phyloP scores from a whole-genome alignment of 1,284 basidiomycete species.

The Moniliella sp. region DNA sequence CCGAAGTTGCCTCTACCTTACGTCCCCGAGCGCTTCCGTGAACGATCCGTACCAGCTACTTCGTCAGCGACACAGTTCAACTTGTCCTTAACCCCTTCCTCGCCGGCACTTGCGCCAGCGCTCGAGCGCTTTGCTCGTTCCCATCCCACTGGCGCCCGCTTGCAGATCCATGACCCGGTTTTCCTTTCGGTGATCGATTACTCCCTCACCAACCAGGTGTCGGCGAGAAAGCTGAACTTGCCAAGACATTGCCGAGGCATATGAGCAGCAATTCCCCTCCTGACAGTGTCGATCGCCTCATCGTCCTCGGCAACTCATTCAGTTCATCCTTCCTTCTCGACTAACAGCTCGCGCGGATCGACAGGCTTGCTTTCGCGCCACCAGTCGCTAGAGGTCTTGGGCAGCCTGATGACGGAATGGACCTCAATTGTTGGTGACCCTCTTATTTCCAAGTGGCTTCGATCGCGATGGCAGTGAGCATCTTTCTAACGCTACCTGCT shows the following conservation, averaged over 20 bases:
- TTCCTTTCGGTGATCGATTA: too few relatives aligned
- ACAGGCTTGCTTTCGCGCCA: too few relatives aligned
- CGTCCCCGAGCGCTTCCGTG: too few relatives aligned
- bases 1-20: too few relatives aligned
- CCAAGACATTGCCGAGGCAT: constrained; percentile 18
- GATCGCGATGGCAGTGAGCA: constrained; percentile 59
- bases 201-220: too few relatives aligned
- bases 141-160: constrained; percentile 8
- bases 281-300: constrained; percentile 13
- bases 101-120: too few relatives aligned
- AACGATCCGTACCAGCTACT: too few relatives aligned
- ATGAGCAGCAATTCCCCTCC: constrained; percentile 15
- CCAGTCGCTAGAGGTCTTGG: constrained; percentile 44
- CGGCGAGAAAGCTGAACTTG: too few relatives aligned
- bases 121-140: constrained; percentile 12
- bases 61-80: too few relatives aligned
- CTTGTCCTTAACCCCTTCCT: too few relatives aligned
- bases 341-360: too few relatives aligned
- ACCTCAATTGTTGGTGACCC: constrained; percentile 79
- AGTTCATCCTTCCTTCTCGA: constrained; percentile 53
- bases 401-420: constrained; percentile 81
- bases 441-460: constrained; percentile 90
- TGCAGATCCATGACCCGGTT: too few relatives aligned
- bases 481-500: constrained; percentile 80
- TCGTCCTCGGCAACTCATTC: constrained; percentile 32